A percentile compares a stretch with the other conserved stretches of the same genome.
Evolutionary conservation across 2,329 filamentous ascomycete species (phyloP).

Genomic region (Mycosphaerelloides madeirae): DNA sequence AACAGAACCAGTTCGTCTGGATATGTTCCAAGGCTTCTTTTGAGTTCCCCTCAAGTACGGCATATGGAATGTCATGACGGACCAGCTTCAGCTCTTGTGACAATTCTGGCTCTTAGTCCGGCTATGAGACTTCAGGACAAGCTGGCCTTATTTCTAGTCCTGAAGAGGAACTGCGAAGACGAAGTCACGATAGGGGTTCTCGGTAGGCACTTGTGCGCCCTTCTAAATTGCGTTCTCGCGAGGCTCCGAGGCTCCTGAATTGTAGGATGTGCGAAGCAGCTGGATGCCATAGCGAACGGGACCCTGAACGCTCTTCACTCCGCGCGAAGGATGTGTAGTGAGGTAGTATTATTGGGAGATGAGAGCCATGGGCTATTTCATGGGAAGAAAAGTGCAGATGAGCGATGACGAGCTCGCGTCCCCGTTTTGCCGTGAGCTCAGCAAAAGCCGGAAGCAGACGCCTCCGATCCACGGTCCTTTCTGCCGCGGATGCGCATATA

Average conservation of each 20-base stretch:
- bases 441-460: too few species aligned
- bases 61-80: constrained; percentile 43
- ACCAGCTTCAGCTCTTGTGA: constrained; percentile 38
- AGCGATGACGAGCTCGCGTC: not conserved
- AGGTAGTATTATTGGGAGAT: constrained; percentile 41
- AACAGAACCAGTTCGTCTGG: constrained; percentile 46
- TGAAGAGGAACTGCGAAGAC: constrained; percentile 28
- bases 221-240: constrained; percentile 8
- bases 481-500: too few species aligned
- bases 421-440: too few species aligned
- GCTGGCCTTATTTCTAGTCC: constrained; percentile 18
- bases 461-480: too few species aligned
- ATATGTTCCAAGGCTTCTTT: constrained; percentile 24
- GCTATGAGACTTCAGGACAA: constrained; percentile 28
- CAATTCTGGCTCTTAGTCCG: constrained; percentile 43
- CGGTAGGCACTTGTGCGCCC: constrained; percentile 10
- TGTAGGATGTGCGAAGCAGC: constrained; percentile 9
- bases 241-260: constrained; percentile 5
- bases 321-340: constrained; percentile 39
- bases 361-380: constrained; percentile 5
- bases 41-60: constrained; percentile 34
- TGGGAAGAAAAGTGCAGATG: not conserved
- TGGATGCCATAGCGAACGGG: constrained; percentile 24
- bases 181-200: constrained; percentile 37
- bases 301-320: constrained; percentile 21